Evolutionary conservation across 2,329 filamentous ascomycete species (phyloP), one percentile per base, ranked within the genome.

Genomic region (Peltaster fructicola): DNA sequence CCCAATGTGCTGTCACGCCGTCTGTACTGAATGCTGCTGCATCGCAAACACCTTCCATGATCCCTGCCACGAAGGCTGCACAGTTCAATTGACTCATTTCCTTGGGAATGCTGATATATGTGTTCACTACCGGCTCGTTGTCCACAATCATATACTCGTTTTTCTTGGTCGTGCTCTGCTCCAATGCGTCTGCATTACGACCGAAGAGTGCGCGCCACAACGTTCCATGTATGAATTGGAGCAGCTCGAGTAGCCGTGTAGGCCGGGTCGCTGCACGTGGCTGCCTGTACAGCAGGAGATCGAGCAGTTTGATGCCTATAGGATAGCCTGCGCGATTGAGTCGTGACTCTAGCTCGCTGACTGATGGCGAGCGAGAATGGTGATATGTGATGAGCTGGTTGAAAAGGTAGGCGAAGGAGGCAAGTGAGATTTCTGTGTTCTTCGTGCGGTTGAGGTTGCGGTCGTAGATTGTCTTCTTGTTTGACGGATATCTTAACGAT

Each of bases 91-190:
- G 79, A 53, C 68, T 82, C 79, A 98, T 91, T 55, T 98, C 88
- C 44, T 76, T 76, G 9, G 88, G 88, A 26, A 95, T 76, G 41
- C 73, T 81, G 46, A 98, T 77, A 56, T 88, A 95, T 34, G 76
- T 74, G 53, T 93, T 95, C 18, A 95, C 85, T 24, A 95, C 63
- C 12, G 88, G 88, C 50, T 95, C 88, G 54, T 98, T 95, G 56
- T 98, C 88, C 42, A 84, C 80, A 42, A 98, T 88, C 85, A 98
- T 95, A 61, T 95, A 98, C 59, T 95, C 85, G 40, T 88, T 81
- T 6, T 80, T 74, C 25, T 82, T 85, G 26, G 73, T 68, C 6
- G 78, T 73, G 30, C 73, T 80, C 55, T 88, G 84, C 57, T 98
- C 88, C 30, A 98, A 71, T 10, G 81, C 77, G 55, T 95, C 85